These are phyloP conservation scores for Trichosporon sp. DNA, from an alignment of 1,284 basidiomycete genomes.

Conservation along the genomic window DNA sequence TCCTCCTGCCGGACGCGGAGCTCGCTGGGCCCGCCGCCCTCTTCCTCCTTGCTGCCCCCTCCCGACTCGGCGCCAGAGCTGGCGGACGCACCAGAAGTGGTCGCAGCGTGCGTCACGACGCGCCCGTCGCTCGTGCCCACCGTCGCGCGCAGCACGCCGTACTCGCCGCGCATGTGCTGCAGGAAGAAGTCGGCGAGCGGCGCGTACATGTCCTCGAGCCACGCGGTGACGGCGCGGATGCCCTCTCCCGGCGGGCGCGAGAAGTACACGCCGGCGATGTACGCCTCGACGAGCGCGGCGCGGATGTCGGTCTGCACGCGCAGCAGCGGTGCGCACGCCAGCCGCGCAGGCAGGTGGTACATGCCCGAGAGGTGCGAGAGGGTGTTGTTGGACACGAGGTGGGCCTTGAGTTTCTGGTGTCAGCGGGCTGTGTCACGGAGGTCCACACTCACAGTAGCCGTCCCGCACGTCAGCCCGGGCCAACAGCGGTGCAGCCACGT, in stretches of 20 bases:
- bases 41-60: not conserved
- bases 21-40: not conserved
- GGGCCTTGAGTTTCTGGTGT: constrained; percentile 43
- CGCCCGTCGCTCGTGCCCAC: not conserved
- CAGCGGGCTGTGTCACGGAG: not conserved
- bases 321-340: constrained; percentile 35
- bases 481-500: constrained; percentile 43
- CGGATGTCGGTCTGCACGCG: constrained; percentile 41
- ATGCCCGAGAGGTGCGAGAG: constrained; percentile 41
- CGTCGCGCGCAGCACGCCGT: constrained; percentile 7
- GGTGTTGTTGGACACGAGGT: constrained; percentile 45
- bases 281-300: constrained; percentile 45
- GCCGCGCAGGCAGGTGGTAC: constrained; percentile 39
- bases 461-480: constrained; percentile 38
- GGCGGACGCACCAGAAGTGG: not conserved
- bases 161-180: constrained; percentile 35
- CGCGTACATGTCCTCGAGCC: constrained; percentile 45
- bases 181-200: constrained; percentile 45
- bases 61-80: not conserved
- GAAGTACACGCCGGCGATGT: constrained; percentile 44
- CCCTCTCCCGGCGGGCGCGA: constrained; percentile 30
- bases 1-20: not conserved
- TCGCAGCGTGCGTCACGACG: not conserved
- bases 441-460: constrained; percentile 40
- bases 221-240: constrained; percentile 27